Conservation (phyloP, 2,329 filamentous ascomycete species). For the Aspergillus clavatus region DNA sequence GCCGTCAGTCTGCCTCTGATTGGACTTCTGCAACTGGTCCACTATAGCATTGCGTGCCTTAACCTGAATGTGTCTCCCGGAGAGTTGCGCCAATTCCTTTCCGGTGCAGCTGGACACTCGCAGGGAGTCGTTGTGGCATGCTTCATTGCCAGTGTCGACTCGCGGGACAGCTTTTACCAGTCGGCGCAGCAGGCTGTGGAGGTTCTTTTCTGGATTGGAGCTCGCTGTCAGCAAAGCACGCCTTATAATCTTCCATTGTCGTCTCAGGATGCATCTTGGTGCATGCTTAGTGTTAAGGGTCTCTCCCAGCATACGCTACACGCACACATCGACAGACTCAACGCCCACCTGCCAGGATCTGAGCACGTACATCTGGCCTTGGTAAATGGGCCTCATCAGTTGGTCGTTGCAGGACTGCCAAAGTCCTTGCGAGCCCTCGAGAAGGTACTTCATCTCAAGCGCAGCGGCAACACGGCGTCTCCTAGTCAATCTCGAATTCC, state of each 20-base stretch:
- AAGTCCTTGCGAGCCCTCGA: too few species aligned
- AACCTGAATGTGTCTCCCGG: not conserved
- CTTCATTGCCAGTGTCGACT: constrained; percentile 24
- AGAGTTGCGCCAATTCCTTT: not conserved
- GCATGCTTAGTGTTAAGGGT: constrained; percentile 29
- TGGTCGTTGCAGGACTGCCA: constrained; percentile 28
- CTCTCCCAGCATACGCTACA: constrained; percentile 15
- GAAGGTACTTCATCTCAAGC: too few species aligned
- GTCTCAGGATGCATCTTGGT: too few species aligned
- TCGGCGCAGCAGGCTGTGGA: constrained; percentile 23
- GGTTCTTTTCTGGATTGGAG: constrained; percentile 36
- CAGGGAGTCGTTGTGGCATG: constrained; percentile 37
- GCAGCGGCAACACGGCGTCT: too few species aligned
- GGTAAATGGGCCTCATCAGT: constrained; percentile 27
- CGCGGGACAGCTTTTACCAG: constrained; percentile 30
- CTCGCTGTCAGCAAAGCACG: constrained; percentile 23
- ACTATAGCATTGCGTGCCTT: constrained; percentile 2
- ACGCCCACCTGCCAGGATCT: constrained; percentile 20
- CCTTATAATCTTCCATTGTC: constrained; percentile 16
- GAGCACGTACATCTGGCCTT: constrained; percentile 22
- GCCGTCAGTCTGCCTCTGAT: constrained; percentile 38
- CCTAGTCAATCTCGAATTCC: constrained; percentile 25
- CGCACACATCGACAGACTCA: constrained; percentile 20
- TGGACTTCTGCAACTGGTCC: constrained; percentile 24
- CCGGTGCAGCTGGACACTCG: constrained; percentile 27